These are phyloP conservation scores for Oldenlandia corymbosa DNA, from an alignment of 257 asterid genomes.

Conservation along the genomic window DNA sequence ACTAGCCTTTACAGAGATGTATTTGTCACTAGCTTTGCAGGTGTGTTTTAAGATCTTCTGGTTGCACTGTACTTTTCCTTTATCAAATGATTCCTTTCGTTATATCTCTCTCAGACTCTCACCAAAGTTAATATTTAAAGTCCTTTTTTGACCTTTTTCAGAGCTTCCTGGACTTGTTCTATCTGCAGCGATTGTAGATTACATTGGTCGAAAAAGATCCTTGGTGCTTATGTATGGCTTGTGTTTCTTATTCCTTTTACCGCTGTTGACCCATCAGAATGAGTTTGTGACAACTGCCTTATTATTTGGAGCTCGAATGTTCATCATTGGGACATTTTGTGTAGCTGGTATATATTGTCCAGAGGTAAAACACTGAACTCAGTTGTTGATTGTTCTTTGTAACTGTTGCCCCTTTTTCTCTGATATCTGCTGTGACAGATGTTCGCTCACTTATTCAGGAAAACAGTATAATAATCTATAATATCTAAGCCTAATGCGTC, in stretches of 20 bases:
- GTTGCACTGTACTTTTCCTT: not conserved
- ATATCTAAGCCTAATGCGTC: no score
- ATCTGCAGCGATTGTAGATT: slow-evolving; percentile 58
- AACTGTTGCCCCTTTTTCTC: not conserved
- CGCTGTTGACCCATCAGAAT: slow-evolving; percentile 39
- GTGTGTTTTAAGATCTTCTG: slow-evolving; percentile 22
- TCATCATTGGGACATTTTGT: slow-evolving; percentile 45
- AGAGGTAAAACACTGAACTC: slow-evolving; percentile 43
- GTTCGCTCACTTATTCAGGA: not conserved
- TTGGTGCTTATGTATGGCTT: slow-evolving; percentile 47
- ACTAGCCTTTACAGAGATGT: slow-evolving; percentile 52
- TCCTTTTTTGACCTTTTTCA: slow-evolving; percentile 27
- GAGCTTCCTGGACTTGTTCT: slow-evolving; percentile 73
- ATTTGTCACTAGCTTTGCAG: slow-evolving; percentile 67
- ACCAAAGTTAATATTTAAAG: not conserved
- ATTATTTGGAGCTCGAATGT: slow-evolving; percentile 70
- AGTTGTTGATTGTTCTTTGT: not conserved
- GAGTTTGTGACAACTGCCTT: slow-evolving; percentile 43
- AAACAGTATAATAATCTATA: no score
- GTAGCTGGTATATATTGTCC: slow-evolving; percentile 54
- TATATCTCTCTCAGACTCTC: not conserved
- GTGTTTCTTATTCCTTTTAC: slow-evolving; percentile 43
- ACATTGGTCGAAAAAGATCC: slow-evolving; percentile 59
- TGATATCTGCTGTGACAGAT: not conserved
- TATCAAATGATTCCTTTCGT: not conserved